Base-by-base conservation (phyloP, 352 stramenopile species). In the Thalassiosira livingstoniorum region DNA sequence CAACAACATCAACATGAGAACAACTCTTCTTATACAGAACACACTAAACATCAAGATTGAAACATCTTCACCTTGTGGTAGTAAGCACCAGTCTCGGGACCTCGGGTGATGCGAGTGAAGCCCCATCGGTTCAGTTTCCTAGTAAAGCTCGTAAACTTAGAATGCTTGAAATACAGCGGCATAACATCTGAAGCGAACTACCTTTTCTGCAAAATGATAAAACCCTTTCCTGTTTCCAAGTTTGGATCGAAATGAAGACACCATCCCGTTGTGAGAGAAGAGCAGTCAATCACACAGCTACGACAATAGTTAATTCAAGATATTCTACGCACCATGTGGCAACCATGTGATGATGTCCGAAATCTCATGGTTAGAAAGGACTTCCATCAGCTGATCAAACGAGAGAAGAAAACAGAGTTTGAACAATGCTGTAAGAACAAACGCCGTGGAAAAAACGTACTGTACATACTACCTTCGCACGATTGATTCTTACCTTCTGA, bases 141-240 rank as follows among this genome's bases (percentile, higher is more conserved):
- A 1, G 81, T 87, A 53, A 87, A 87, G 54, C 62, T 78, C 2
- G 80, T 79, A 29, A 74, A 87, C 42, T 87, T 87, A 23, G 35
- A 62, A 2, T 69, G 65, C 25, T 84, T 83, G 43, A 92, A 92
- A 51, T 82, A 89, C 18, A 78, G 27, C 1, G 78, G 80, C 34
- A 92, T 61, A 15, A 92, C 62, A 29, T 90, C 69, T 0, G 43
- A 51, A 15, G 74, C 76, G 61, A 92, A 90, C 7, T 65, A 55
- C 55, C 82, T 75, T 71, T 92, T 92, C 29, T 92, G 64, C 1
- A 71, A 62, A 34, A 92, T 90, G 4, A 89, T 80, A 62, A 90
- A 83, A 32, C 74, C 66, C 39, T 75, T 80, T 0, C n/a, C n/a
- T n/a, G n/a, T n/a, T n/a, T n/a, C n/a, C n/a, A n/a, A n/a, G n/a